Evolutionary conservation across 73 alveolate genomes (phyloP).

Genomic region (Symbiodinium pilosum): DNA sequence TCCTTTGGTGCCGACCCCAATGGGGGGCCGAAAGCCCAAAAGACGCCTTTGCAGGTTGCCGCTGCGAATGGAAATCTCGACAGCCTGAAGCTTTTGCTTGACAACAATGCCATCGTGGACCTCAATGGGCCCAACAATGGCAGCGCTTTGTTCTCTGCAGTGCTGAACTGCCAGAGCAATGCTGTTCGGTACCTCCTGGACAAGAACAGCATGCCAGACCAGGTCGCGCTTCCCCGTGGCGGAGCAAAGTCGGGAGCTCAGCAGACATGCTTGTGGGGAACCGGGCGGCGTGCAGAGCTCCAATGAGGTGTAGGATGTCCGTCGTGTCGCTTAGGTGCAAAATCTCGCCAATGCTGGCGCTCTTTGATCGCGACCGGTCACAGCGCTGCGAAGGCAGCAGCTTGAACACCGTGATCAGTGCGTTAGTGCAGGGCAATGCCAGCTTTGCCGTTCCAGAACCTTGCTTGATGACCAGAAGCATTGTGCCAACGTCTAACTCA

Average conservation of each 20-base stretch:
- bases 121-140: not conserved
- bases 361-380: not conserved
- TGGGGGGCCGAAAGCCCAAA: not conserved
- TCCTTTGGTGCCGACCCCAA: not conserved
- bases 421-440: not conserved
- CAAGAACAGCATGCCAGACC: not conserved
- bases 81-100: not conserved
- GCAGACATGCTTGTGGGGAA: too few species aligned
- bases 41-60: slow-evolving; percentile 1
- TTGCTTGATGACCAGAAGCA: not conserved
- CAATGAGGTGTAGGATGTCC: not conserved
- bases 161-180: not conserved
- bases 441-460: not conserved
- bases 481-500: too few species aligned
- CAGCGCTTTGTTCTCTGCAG: slow-evolving; percentile 7
- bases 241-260: not conserved
- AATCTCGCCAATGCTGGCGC: not conserved
- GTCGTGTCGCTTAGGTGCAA: not conserved
- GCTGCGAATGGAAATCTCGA: not conserved
- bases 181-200: not conserved
- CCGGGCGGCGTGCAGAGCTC: not conserved
- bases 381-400: not conserved
- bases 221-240: not conserved
- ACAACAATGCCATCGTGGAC: not conserved
- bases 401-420: not conserved